These are phyloP conservation scores for Crucibulum parvulum DNA, from an alignment of 1,284 basidiomycete species.

Conservation along the genomic window DNA sequence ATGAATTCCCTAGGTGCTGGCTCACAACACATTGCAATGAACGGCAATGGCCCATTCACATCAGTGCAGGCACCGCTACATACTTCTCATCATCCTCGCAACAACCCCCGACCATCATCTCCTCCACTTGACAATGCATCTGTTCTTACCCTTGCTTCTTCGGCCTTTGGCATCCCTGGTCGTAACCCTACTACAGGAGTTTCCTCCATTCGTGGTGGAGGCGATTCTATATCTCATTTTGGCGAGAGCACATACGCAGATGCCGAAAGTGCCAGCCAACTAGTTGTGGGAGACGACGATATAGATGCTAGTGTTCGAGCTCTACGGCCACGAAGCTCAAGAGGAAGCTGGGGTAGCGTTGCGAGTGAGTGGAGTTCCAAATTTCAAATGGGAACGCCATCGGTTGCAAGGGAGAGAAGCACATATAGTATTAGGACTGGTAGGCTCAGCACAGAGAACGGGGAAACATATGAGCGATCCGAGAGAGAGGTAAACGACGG, in stretches of 20 bases:
- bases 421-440: constrained; percentile 63
- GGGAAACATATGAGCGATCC: constrained; percentile 35
- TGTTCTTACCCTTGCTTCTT: constrained; percentile 90
- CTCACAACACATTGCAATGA: constrained; percentile 27
- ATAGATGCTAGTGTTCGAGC: constrained; percentile 82
- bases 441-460: constrained; percentile 48
- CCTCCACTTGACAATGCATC: constrained; percentile 93
- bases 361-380: constrained; percentile 85
- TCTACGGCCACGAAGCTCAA: constrained; percentile 78
- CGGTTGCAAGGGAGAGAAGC: constrained; percentile 56
- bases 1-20: constrained; percentile 38
- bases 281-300: constrained; percentile 68
- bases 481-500: constrained; percentile 9
- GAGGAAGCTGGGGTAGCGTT: constrained; percentile 87
- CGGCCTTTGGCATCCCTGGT: constrained; percentile 81
- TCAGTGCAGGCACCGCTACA: constrained; percentile 85
- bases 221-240: constrained; percentile 77
- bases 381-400: constrained; percentile 54
- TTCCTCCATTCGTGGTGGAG: constrained; percentile 51
- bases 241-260: constrained; percentile 60
- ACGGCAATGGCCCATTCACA: constrained; percentile 27
- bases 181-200: constrained; percentile 44
- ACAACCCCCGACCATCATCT: constrained; percentile 92
- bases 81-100: constrained; percentile 90
- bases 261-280: constrained; percentile 73